A percentile compares a stretch with the other conserved stretches of the same genome.
These are phyloP conservation scores for Halophytophthora batemanensis DNA, from an alignment of 352 stramenopile genomes.

Conservation along the genomic window DNA sequence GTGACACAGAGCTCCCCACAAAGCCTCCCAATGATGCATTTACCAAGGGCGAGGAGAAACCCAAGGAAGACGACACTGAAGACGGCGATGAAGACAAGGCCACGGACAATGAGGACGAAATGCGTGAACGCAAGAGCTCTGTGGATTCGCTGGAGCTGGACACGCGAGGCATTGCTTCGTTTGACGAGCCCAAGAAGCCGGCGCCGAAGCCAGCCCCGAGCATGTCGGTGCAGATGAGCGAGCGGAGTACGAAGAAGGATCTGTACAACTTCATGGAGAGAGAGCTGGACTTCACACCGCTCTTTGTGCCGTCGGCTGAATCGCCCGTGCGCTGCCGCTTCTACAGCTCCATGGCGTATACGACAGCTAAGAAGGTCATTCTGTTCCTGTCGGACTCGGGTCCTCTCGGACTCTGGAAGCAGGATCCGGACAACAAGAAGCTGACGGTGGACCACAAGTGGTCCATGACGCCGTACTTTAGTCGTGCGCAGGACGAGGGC, in stretches of 20 bases:
- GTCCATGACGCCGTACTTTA: conserved; percentile 83
- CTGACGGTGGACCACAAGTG: conserved; percentile 80
- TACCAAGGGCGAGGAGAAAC: conserved; percentile 28
- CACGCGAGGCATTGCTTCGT: conserved; percentile 66
- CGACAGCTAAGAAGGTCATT: conserved; percentile 83
- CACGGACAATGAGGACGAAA: conserved; percentile 23
- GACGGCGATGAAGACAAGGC: conserved; percentile 22
- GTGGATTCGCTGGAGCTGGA: conserved; percentile 79
- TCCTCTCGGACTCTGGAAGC: conserved; percentile 79
- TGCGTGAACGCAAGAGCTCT: conserved; percentile 59
- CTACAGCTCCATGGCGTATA: conserved; percentile 88
- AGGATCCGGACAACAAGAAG: conserved; percentile 58
- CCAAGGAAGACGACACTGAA: conserved; percentile 18
- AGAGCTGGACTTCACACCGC: conserved; percentile 78
- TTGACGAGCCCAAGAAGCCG: conserved; percentile 55
- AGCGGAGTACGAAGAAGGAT: conserved; percentile 68
- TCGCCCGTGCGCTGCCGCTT: conserved; percentile 82
- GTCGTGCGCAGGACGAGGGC: conserved; percentile 74
- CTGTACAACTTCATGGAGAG: conserved; percentile 86
- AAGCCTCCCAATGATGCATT: conserved; percentile 42
- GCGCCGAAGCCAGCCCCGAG: conserved; percentile 34
- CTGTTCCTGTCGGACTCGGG: conserved; percentile 86
- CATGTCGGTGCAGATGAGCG: conserved; percentile 39
- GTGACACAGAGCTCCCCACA: conserved; percentile 51
- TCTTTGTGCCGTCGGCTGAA: conserved; percentile 86